Conservation (phyloP, 768 basidiomycete species). For the Psilocybe azurescens region DNA sequence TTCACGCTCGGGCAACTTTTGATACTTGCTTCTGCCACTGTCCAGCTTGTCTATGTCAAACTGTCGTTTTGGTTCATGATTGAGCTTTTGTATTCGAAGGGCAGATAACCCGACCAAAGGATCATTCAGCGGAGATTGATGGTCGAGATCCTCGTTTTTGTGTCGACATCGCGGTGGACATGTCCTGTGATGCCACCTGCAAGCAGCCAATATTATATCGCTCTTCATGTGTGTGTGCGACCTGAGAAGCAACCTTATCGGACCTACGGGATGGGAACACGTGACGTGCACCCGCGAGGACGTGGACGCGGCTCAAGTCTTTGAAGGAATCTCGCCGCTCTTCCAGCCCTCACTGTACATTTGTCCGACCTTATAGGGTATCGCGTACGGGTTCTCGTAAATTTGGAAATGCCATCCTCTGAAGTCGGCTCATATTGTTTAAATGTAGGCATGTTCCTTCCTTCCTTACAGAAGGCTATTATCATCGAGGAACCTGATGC, state of each 20-base stretch:
- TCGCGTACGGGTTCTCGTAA: conserved; percentile 23
- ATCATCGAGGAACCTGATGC: conserved; percentile 25
- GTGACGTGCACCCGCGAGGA: conserved; percentile 16
- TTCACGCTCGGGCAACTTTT: background rate
- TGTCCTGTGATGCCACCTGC: conserved; percentile 19
- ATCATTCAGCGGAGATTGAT: conserved; percentile 20
- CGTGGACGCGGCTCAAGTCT: conserved; percentile 6
- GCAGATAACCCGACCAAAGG: conserved; percentile 3
- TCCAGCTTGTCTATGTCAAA: conserved; percentile 10
- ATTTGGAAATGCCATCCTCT: background rate
- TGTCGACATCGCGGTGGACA: conserved; percentile 13
- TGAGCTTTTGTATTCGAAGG: conserved; percentile 7
- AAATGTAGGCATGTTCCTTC: conserved; percentile 17
- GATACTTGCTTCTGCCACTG: conserved; percentile 12
- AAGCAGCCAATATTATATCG: conserved; percentile 1
- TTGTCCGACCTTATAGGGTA: conserved; percentile 18
- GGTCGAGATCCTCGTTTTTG: conserved; percentile 16
- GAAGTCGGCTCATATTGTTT: conserved; percentile 8
- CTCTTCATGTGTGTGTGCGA: conserved; percentile 15
- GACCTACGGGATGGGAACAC: conserved; percentile 6
- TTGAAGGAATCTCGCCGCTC: conserved; percentile 14
- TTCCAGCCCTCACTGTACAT: conserved; percentile 12
- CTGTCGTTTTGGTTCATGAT: conserved; percentile 13
- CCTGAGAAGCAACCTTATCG: conserved; percentile 18
- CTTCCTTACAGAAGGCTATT: conserved; percentile 20